Evolutionary conservation across 192 early-diverging fungal species (phyloP), one percentile per base, ranked within the genome.

Genomic region (Haplosporangium gracile): DNA sequence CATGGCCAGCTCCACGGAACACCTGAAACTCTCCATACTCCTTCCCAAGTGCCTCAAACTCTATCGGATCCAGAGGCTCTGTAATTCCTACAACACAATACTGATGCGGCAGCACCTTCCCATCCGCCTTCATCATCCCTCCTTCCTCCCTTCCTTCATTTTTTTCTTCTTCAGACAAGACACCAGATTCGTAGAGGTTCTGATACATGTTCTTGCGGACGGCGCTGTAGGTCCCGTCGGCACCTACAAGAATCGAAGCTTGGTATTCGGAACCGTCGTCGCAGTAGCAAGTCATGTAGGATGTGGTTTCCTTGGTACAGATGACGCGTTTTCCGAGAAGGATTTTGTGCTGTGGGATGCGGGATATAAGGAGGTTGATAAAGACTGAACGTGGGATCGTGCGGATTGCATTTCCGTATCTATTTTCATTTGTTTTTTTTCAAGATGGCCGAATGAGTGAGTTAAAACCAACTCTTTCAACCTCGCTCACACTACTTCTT

Each of bases 321-420:
- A 68, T 18, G 22, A 76, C 57, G 38, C 75, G 75, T 43, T 76
- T 76, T 5, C 75, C 75, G 20, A 76, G 36, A 7, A 76, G 53
- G 29, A 76, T 9, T 36, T 76, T 76, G 40, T 65, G 38, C 8
- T 11, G 18, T 11, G 75, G 75, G 38, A 76, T 26, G 20, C 39
- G 39, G 4, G 39, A 39, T 3, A 40, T n/a, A 2, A 76, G 60
- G 5, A 76, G 55, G n/a, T 43, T 40, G n/a, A 63, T 22, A 4
- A 76, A 38, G 8, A 40, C 60, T 32, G 75, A 34, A 9, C 75
- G 15, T 45, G 75, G 57, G 11, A 76, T 68, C 57, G 60, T 34
- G 7, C 75, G 75, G 8, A 76, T 76, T 22, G 75, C 75, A 43
- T 43, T 76, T 20, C 75, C 75, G 40, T 76, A 76, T 5, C 75